A percentile compares a stretch with the other conserved stretches of the same genome.
Evolutionary conservation across 768 basidiomycete genomes (phyloP).

Genomic region (Lactifluus rugatus): DNA sequence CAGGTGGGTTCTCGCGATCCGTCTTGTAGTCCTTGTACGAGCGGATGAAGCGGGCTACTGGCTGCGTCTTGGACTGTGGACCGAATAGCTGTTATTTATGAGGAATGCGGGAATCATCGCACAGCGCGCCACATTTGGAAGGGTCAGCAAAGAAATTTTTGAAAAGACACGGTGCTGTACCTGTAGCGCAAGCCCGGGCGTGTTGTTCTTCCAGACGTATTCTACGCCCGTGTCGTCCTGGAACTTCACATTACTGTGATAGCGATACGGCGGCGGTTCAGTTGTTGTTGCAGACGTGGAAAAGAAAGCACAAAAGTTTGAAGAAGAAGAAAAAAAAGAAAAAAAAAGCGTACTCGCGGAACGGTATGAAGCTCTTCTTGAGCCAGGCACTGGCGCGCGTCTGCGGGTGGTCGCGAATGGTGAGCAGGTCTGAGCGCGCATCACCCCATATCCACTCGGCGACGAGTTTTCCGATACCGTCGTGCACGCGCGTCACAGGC

Average conservation of each 20-base stretch:
- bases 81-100: constrained; percentile 12
- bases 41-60: constrained; percentile 18
- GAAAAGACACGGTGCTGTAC: no score
- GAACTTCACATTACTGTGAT: constrained; percentile 13
- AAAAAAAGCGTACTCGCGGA: constrained; percentile 2
- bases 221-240: constrained; percentile 11
- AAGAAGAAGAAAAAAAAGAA: not conserved
- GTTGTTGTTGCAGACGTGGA: no score
- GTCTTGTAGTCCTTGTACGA: constrained; percentile 2
- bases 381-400: constrained; percentile 17
- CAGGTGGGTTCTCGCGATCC: constrained; percentile 7
- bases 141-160: no score
- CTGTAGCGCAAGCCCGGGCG: constrained; percentile 11
- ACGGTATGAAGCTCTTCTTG: constrained; percentile 18
- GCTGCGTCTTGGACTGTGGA: constrained; percentile 13
- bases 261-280: not conserved
- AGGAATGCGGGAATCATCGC: not conserved
- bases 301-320: not conserved
- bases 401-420: constrained; percentile 2
- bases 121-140: no score
- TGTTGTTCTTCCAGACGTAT: constrained; percentile 16
- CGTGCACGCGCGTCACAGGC: constrained; percentile 12
- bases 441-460: constrained; percentile 20
- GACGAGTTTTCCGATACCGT: constrained; percentile 11
- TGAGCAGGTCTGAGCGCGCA: constrained; percentile 18